These are phyloP conservation scores for Heliamphora pulchella DNA, from an alignment of 179 eudicot species.

Conservation along the genomic window DNA sequence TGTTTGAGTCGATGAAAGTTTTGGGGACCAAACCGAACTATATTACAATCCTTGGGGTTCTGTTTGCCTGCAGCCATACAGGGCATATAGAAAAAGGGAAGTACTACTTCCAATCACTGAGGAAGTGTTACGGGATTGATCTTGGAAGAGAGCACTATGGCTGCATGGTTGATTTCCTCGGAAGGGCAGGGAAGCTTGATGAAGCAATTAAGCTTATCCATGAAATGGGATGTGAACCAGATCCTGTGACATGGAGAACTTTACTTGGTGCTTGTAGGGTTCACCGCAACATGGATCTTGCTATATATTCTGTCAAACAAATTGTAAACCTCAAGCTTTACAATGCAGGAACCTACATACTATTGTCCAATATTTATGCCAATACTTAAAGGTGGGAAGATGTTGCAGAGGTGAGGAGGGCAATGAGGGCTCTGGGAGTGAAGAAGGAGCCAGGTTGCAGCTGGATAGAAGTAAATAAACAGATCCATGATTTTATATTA, in stretches of 20 bases:
- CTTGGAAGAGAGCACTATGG: constrained; percentile 64
- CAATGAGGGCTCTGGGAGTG: constrained; percentile 1
- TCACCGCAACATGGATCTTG: constrained; percentile 43
- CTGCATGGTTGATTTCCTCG: constrained; percentile 70
- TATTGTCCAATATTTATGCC: constrained; percentile 42
- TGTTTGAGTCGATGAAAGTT: constrained; percentile 42
- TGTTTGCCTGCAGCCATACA: constrained; percentile 6
- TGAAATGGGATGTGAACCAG: constrained; percentile 53
- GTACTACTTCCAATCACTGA: constrained; percentile 11
- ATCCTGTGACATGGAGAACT: constrained; percentile 58
- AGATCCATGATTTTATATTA: constrained; percentile 5
- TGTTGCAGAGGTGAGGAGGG: neutral
- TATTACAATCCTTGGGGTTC: neutral
- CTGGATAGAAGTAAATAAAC: constrained; percentile 8
- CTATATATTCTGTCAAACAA: constrained; percentile 50
- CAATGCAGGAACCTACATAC: constrained; percentile 52
- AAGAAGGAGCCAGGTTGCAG: constrained; percentile 12
- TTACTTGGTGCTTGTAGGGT: constrained; percentile 59
- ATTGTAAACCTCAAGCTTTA: constrained; percentile 46
- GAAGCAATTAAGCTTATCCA: constrained; percentile 48
- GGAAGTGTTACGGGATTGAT: constrained; percentile 39
- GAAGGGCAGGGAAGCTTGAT: constrained; percentile 59
- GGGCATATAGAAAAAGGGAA: constrained; percentile 2
- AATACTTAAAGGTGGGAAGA: constrained; percentile 4
- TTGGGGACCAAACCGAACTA: constrained; percentile 10